Evolutionary conservation across 2,329 filamentous ascomycete species (phyloP), one percentile per base, ranked within the genome.

Genomic region (Aspergillus flavus): DNA sequence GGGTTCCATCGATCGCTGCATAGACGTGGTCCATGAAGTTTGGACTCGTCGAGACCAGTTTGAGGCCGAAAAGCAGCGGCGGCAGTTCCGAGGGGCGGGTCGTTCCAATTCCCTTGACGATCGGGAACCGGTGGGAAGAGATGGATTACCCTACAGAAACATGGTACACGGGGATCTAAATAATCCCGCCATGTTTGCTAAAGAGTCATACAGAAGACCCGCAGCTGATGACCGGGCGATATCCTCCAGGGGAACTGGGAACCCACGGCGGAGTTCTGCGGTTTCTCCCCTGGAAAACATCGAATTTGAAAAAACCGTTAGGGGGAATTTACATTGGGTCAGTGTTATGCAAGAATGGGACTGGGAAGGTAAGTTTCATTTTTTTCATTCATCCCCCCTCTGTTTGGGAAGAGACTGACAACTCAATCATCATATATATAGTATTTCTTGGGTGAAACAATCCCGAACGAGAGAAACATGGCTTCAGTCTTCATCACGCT

Each of bases 341-440:
- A 86, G 88, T 43, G 87, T 91, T 48, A 91, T 91, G 89, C 85
- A 84, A 65, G 88, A 91, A 68, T 90, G 87, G 87, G 80, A 82
- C n/a, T 91, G 89, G 88, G 88, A 91, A 83, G 85, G 88, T 90
- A 79, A 79, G 12, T 69, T 53, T 57, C 54, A 55, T 52, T 57
- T 46, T 46, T 61, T 32, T 52, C 52, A 21, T 50, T 32, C n/a
- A 59, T 53, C 46, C 30, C 48, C 28, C 26, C 48, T 16, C 26
- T 32, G 26, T 52, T 52, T 14, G 23, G 16, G 41, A 46, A n/a
- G 53, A 45, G 23, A 39, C 46, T 41, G 56, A 64, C 64, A 63
- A 66, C 56, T 32, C 19, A 52, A 52, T 52, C 46, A 16, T 30
- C 41, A 54, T 61, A 57, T 52, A 50, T 61, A 58, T 52, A 76